Conservation (phyloP, 192 early-diverging fungal species). For the Glomus cerebriforme region DNA sequence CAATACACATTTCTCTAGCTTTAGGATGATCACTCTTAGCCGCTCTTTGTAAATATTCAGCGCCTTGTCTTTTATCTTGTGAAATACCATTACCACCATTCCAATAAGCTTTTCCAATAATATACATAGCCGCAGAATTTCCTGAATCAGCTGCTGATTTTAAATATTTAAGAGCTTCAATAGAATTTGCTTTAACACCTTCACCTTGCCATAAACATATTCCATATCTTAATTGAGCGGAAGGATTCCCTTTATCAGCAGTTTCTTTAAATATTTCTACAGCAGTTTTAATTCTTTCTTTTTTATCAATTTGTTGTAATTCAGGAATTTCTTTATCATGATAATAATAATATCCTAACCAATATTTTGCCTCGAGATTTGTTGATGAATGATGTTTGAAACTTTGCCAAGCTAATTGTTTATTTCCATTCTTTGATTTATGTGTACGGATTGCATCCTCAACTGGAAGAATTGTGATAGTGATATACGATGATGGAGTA, state of each 20-base stretch:
- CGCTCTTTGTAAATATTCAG: constrained; percentile 14
- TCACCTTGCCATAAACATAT: constrained; percentile 16
- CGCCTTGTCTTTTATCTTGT: neutral
- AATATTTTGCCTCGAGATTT: constrained; percentile 5
- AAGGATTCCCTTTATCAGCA: constrained; percentile 16
- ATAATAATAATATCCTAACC: constrained; percentile 10
- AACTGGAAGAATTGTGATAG: neutral
- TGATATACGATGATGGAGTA: neutral
- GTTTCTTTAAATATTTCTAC: constrained; percentile 14
- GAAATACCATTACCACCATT: neutral
- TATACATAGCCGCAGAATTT: constrained; percentile 20
- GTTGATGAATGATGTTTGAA: neutral
- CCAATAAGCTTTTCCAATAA: constrained; percentile 14
- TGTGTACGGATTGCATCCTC: neutral
- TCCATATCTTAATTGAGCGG: constrained; percentile 24
- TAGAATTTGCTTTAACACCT: neutral
- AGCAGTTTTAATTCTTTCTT: neutral
- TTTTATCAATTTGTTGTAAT: neutral
- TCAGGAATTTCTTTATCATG: neutral
- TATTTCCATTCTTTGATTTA: neutral
- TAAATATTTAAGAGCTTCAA: constrained; percentile 16
- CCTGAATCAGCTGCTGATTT: neutral
- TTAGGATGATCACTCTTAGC: constrained; percentile 13
- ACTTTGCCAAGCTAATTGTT: neutral
- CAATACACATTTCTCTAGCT: constrained; percentile 14